These are phyloP conservation scores for Rhizodiscina lignyota DNA, from an alignment of 495 filamentous ascomycete species.

Conservation along the genomic window DNA sequence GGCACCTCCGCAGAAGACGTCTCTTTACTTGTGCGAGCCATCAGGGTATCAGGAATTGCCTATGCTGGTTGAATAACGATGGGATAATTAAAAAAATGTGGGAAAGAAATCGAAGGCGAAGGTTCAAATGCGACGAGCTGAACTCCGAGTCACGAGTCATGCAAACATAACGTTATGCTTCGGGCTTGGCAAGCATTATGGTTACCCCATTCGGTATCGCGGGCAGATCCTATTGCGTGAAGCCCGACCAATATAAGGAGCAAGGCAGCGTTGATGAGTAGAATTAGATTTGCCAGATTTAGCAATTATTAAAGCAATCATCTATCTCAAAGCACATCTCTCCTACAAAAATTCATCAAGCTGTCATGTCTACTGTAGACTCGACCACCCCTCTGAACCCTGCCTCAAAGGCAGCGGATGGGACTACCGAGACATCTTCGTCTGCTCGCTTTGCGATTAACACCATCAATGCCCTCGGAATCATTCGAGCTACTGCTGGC, in stretches of 20 bases:
- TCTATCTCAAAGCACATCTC: neutral
- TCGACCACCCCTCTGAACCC: neutral
- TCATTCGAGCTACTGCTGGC: conserved; percentile 7
- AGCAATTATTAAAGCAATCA: too few species aligned
- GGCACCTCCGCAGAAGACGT: conserved; percentile 7
- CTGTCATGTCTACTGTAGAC: conserved; percentile 1
- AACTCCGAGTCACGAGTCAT: too few species aligned
- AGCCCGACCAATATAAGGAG: too few species aligned
- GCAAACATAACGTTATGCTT: conserved; percentile 11
- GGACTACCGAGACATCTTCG: conserved; percentile 1
- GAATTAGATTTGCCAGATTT: too few species aligned
- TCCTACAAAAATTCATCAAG: neutral
- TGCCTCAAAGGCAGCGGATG: conserved; percentile 2
- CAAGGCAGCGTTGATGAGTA: too few species aligned
- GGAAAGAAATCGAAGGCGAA: neutral
- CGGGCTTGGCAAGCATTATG: neutral
- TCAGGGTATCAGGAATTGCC: conserved; percentile 3
- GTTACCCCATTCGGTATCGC: neutral
- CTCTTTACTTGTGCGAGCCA: conserved; percentile 6
- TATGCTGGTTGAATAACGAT: conserved; percentile 4
- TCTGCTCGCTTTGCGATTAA: too few species aligned
- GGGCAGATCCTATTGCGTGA: too few species aligned
- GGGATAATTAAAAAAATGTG: neutral
- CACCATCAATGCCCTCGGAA: conserved; percentile 6
- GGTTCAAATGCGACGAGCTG: too few species aligned